Evolutionary conservation across 495 filamentous ascomycete species (phyloP), one percentile per base, ranked within the genome.

Genomic region (Tuber indicum): DNA sequence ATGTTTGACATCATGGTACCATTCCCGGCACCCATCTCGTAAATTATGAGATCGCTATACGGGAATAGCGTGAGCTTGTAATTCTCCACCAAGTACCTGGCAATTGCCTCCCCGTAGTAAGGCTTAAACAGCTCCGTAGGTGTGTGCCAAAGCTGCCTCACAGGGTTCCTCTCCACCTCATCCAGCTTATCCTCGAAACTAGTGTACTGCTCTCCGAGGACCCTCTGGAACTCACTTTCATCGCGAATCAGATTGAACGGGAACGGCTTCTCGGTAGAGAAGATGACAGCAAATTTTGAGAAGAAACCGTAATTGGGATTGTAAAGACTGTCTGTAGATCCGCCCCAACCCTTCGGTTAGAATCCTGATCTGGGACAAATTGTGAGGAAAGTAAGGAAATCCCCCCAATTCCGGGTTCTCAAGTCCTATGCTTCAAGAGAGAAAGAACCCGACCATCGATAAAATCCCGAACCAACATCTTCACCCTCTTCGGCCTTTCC

Each of bases 281-380:
- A 98, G 82, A 99, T 99, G 77, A 96, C 93, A 81, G 92, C 96
- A 84, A 97, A 94, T 84, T 97, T 97, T 46, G 94, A 94, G 86
- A 99, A 99, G 85, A 98, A 99, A 74, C 96, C 96, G 81, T 99
- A 99, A 83, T 94, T 86, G 0, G 94, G 95, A 84, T 99, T 99
- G 84, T 99, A 99, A 45, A 99, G 86, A 81, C 92, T 95, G 85
- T 99, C 96, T 97, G 78, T 14, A 76, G 16, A 42, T 36, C 71
- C 36, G 23, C 71, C 43, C 36, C 17, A n/a, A 42, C 36, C 71
- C 71, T 72, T 36, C 44, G 23, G 36, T 46, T 46, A 72, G 62
- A 72, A 72, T 19, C 41, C 58, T 66, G 5, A 66, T 66, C 58
- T 5, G 58, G 58, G 26, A 36, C 12, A 66, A 36, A 36, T 12